Evolutionary conservation across 164 flowering plant genomes (phyloP), one percentile per base, ranked within the genome.

Genomic region (Magnolia officinalis): DNA sequence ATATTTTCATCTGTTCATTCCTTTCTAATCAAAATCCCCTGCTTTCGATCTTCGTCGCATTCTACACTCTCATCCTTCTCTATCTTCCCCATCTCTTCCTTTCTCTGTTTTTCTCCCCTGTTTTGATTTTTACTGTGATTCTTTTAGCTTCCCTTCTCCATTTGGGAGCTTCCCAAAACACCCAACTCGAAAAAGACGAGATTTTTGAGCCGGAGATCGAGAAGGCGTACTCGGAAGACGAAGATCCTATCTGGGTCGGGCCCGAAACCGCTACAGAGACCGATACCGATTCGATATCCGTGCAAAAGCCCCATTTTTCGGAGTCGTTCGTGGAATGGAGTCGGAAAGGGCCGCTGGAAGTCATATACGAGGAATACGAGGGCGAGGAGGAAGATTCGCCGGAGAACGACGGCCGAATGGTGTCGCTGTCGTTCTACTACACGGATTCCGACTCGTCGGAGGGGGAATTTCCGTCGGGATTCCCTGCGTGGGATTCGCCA

Each of bases 351-450:
- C 98, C 98, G 50, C 80, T 94, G 72, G 95, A 90, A 72, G 89
- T 92, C 9, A 94, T 94, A 76, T 83, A 92, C 86, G 98, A 94
- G 80, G 94, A 74, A 13, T 78, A 85, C 77, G 95, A 90, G 75
- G 93, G 85, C 1, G 90, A 85, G 75, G 88, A 70, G 26, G 72
- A 50, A n/a, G 72, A 70, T 50, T 70, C 59, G 19, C 72, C 72
- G 72, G 72, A 70, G 71, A 31, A 20, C 4, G 58, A 49, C 5
- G 9, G 71, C n/a, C 21, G 18, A 2, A 7, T 50, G 59, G 26
- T 6, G n/a, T 31, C 50, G 14, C 14, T 45, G 14, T 6, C 58
- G 10, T 50, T 49, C 26, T 70, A 50, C 26, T 50, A 49, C 26
- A n/a, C 55, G 13, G 55, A 49, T n/a, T 19, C 21, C 58, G 55